Conservation (phyloP, 768 basidiomycete species). For the Trametes gibbosa region DNA sequence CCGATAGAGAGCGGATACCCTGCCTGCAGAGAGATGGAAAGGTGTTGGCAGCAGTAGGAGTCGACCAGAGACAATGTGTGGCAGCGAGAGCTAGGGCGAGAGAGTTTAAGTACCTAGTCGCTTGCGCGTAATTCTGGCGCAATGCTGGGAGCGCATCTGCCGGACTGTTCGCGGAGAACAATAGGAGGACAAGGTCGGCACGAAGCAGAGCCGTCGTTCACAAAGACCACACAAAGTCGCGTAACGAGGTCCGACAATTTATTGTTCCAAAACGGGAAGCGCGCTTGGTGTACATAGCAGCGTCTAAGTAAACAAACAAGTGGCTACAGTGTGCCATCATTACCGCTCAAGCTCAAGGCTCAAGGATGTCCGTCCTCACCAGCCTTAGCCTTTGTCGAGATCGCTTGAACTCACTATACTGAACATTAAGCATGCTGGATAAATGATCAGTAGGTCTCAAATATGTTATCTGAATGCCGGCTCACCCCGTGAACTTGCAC, state of each 20-base stretch:
- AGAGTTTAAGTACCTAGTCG: conserved; percentile 14
- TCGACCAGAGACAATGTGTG: conserved; percentile 13
- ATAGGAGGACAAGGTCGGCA: conserved; percentile 14
- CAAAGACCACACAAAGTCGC: neutral
- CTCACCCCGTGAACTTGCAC: too few relatives aligned
- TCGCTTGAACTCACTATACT: too few relatives aligned
- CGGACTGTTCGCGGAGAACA: conserved; percentile 14
- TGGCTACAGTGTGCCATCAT: neutral
- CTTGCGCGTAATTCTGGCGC: neutral
- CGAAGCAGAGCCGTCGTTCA: neutral
- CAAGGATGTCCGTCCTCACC: too few relatives aligned
- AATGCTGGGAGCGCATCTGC: neutral
- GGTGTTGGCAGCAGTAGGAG: neutral
- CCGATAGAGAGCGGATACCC: conserved; percentile 11
- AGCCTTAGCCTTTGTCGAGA: too few relatives aligned
- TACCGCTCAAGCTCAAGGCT: too few relatives aligned
- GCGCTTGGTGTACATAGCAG: neutral
- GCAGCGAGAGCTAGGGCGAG: neutral
- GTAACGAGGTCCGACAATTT: conserved; percentile 14
- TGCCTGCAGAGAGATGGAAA: conserved; percentile 19
- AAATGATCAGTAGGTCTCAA: too few relatives aligned
- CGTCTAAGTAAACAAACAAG: neutral
- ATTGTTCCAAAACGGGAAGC: conserved; percentile 12
- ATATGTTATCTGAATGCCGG: too few relatives aligned
- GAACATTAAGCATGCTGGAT: too few relatives aligned